Conservation (phyloP, 257 asterid genomes). For the Paulownia fortunei region DNA sequence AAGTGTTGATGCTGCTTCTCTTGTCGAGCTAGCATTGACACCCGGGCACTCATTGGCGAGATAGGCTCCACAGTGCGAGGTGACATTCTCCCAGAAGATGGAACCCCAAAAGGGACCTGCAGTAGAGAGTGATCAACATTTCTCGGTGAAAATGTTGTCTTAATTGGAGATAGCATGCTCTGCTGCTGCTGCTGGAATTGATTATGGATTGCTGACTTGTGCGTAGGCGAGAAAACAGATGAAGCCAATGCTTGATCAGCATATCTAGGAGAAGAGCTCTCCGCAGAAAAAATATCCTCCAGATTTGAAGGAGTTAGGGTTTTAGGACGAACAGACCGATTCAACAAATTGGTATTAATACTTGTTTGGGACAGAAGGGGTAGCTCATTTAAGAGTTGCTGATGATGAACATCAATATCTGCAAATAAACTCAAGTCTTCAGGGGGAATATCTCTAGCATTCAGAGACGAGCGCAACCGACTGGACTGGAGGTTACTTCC, state of each 20-base stretch:
- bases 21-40: slow-evolving; percentile 61
- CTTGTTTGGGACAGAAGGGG: too few relatives aligned
- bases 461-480: slow-evolving; percentile 71
- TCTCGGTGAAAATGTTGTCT: slow-evolving; percentile 62
- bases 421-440: slow-evolving; percentile 53
- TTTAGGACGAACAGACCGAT: slow-evolving; percentile 59
- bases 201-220: slow-evolving; percentile 58
- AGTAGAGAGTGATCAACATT: slow-evolving; percentile 56
- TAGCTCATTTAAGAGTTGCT: too few relatives aligned
- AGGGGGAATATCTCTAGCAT: slow-evolving; percentile 66
- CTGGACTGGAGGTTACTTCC: slow-evolving; percentile 78
- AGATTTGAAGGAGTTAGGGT: slow-evolving; percentile 67
- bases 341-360: slow-evolving; percentile 48
- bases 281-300: slow-evolving; percentile 73
- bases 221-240: slow-evolving; percentile 67
- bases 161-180: slow-evolving; percentile 71
- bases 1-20: slow-evolving; percentile 71
- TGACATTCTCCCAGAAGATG: slow-evolving; percentile 78
- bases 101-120: slow-evolving; percentile 61
- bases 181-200: slow-evolving; percentile 86
- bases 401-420: slow-evolving; percentile 60
- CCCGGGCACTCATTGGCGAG: slow-evolving; percentile 77
- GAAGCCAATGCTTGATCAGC: too few relatives aligned
- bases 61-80: slow-evolving; percentile 71
- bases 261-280: slow-evolving; percentile 73